Evolutionary conservation across 2,329 filamentous ascomycete genomes (phyloP).

Genomic region (Cordyceps javanica): DNA sequence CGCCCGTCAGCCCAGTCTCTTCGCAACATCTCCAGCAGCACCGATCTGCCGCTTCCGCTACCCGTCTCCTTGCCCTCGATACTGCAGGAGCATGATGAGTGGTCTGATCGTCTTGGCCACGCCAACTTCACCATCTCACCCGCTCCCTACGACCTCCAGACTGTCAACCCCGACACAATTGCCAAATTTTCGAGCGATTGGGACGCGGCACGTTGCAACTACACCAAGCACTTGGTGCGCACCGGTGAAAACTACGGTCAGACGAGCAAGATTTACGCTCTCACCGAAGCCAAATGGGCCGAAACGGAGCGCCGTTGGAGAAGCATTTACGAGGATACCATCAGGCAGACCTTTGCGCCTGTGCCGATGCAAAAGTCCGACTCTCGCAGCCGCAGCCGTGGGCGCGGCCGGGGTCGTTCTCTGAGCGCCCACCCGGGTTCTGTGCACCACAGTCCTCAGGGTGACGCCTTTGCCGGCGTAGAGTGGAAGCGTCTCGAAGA

Average conservation of each 20-base stretch:
- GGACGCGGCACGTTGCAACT: conserved; percentile 78
- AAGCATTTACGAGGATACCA: conserved; percentile 58
- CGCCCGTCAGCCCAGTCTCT: conserved; percentile 76
- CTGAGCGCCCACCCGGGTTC: conserved; percentile 36
- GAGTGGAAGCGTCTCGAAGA: conserved; percentile 45
- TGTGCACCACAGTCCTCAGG: conserved; percentile 25
- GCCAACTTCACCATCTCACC: conserved; percentile 89
- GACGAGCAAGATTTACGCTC: conserved; percentile 79
- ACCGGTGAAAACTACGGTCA: conserved; percentile 86
- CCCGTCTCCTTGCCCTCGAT: conserved; percentile 51
- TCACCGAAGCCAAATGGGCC: conserved; percentile 86
- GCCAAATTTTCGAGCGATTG: conserved; percentile 69
- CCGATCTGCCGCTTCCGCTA: conserved; percentile 39
- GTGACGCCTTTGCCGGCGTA: conserved; percentile 35
- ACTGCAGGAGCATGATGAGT: conserved; percentile 66
- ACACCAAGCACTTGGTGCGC: conserved; percentile 80
- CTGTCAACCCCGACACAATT: conserved; percentile 50
- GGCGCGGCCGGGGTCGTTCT: conserved; percentile 33
- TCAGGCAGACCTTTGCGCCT: conserved; percentile 41
- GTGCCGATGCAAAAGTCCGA: conserved; percentile 20
- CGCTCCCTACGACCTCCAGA: conserved; percentile 67
- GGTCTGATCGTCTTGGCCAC: conserved; percentile 81
- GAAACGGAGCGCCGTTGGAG: conserved; percentile 73
- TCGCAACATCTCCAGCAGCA: conserved; percentile 54
- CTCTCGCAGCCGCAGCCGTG: conserved; percentile 33